A percentile compares a stretch with the other conserved stretches of the same genome.
Conservation (phyloP, 805 yeast species). For the Blastobotrys mokoenaii region DNA sequence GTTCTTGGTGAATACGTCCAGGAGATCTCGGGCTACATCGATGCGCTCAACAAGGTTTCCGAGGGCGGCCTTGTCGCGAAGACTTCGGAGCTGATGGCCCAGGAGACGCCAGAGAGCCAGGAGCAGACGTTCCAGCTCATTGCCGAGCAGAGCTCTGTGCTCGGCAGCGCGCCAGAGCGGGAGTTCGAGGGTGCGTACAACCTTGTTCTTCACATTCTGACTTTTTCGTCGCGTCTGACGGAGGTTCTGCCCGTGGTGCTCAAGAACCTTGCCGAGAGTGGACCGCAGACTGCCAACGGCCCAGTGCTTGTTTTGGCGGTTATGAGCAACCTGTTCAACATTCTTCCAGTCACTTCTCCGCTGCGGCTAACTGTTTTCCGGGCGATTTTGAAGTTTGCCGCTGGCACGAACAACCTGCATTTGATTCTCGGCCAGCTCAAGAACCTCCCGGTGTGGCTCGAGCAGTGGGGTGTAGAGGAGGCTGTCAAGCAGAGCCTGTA, state of each 20-base stretch:
- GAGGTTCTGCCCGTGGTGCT: constrained; percentile 25
- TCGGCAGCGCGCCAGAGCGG: constrained; percentile 26
- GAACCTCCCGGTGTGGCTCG: constrained; percentile 31
- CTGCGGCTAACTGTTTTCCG: constrained; percentile 26
- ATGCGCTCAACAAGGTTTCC: constrained; percentile 24
- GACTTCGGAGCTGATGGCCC: constrained; percentile 20
- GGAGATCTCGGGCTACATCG: constrained; percentile 31
- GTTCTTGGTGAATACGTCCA: constrained; percentile 28
- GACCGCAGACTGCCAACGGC: constrained; percentile 20
- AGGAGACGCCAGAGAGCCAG: constrained; percentile 16
- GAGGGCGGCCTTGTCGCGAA: constrained; percentile 14
- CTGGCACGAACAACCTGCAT: constrained; percentile 24
- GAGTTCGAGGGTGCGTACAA: constrained; percentile 34
- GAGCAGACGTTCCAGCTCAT: constrained; percentile 25
- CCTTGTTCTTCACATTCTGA: constrained; percentile 29
- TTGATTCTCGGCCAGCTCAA: constrained; percentile 31
- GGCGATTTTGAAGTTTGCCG: constrained; percentile 28
- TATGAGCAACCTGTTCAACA: constrained; percentile 33
- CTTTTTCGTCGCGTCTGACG: constrained; percentile 26
- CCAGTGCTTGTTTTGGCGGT: constrained; percentile 27
- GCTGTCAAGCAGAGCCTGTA: constrained; percentile 22
- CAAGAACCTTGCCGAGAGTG: constrained; percentile 21
- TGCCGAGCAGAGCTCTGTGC: constrained; percentile 23
- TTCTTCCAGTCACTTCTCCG: constrained; percentile 24
- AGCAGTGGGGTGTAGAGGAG: constrained; percentile 27